Evolutionary conservation across 345 rosid species (phyloP).

Genomic region (Viola odorata): DNA sequence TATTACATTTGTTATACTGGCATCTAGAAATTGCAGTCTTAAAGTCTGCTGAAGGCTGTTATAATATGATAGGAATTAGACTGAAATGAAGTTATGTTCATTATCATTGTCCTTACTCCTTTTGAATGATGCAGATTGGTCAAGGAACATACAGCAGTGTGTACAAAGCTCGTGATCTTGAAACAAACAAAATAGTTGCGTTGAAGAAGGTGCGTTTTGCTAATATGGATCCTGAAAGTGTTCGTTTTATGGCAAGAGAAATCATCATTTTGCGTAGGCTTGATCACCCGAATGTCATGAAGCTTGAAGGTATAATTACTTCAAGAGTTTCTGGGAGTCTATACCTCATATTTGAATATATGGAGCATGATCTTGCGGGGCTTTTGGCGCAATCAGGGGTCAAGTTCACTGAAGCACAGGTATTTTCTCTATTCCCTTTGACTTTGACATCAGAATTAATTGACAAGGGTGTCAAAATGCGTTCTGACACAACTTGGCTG

Average conservation of each 20-base stretch:
- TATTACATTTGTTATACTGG: background rate
- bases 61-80: too few species aligned
- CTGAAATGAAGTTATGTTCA: background rate
- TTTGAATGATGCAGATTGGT: slow-evolving; percentile 46
- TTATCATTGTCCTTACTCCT: background rate
- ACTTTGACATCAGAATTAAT: background rate
- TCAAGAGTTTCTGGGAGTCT: slow-evolving; percentile 58
- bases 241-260: slow-evolving; percentile 72
- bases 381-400: slow-evolving; percentile 45
- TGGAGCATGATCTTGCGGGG: slow-evolving; percentile 74
- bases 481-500: background rate
- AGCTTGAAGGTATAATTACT: slow-evolving; percentile 68
- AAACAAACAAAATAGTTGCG: slow-evolving; percentile 59
- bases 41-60: too few species aligned
- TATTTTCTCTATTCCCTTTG: slow-evolving; percentile 13
- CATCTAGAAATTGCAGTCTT: too few species aligned
- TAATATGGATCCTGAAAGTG: slow-evolving; percentile 68
- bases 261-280: slow-evolving; percentile 56
- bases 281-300: slow-evolving; percentile 70
- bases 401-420: slow-evolving; percentile 63
- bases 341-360: slow-evolving; percentile 61
- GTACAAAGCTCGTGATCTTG: slow-evolving; percentile 62
- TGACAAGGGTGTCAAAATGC: background rate
- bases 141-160: slow-evolving; percentile 82
- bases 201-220: slow-evolving; percentile 71